Base-by-base conservation (phyloP, 139 green algal species). In the Tetratostichococcus sp. region DNA sequence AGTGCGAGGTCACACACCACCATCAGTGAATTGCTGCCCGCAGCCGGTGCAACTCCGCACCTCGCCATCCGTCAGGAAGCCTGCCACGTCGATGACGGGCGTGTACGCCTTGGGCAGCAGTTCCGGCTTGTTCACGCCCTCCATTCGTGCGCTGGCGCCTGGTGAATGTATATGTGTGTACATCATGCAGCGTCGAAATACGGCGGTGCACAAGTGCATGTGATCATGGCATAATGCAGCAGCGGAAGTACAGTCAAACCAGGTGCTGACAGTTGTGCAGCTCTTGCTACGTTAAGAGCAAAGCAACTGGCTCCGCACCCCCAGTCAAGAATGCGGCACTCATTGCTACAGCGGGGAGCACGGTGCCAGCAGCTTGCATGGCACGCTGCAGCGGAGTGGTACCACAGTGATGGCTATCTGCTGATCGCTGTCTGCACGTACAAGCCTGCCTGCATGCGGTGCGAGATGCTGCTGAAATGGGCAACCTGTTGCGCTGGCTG, bases 101-200 rank as follows among this genome's bases (percentile, higher is more conserved):
- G 82, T 92, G 30, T 82, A 73, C n/a, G 87, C 82, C 57, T 80
- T 86, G 14, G 95, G 96, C 39, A 99, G 86, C 35, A 99, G 90
- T 35, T 99, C 93, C 0, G 96, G 96, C 74, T 93, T 91, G 87
- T 99, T 98, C 14, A 99, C 96, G 30, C 93, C 93, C 71, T 95
- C 91, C 11, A 92, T 80, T 19, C 94, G 82, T 0, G 93, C 94
- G 14, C 26, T n/a, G 22, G 80, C 87, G 34, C 75, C 83, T 87
- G 75, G n/a, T n/a, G n/a, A n/a, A n/a, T n/a, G n/a, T n/a, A n/a
- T n/a, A n/a, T n/a, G n/a, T n/a, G n/a, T n/a, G n/a, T n/a, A n/a
- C n/a, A n/a, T 50, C 39, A 50, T 6, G 39, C 39, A 50, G 39
- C 39, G 11, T 50, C 39, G 8, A n/a, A n/a, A n/a, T n/a, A n/a